Evolutionary conservation across 768 basidiomycete species (phyloP).

Genomic region (Leccinum disarticulatum): DNA sequence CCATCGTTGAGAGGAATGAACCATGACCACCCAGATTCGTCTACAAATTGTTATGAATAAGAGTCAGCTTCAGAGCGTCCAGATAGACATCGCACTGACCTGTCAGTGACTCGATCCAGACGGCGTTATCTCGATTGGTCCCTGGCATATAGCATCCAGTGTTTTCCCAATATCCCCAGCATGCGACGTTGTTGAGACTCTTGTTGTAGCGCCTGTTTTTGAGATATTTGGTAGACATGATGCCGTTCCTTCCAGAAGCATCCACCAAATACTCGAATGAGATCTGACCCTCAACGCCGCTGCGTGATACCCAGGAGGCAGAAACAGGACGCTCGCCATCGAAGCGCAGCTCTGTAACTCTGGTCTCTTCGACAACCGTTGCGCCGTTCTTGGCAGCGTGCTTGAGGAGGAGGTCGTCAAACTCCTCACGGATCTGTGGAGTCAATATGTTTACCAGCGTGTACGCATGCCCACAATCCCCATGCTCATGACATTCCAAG

Average conservation of each 20-base stretch:
- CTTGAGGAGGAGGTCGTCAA: constrained; percentile 9
- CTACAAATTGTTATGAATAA: constrained; percentile 25
- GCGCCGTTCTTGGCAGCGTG: neutral
- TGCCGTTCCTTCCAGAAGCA: constrained; percentile 11
- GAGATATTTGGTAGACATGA: constrained; percentile 29
- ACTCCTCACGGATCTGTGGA: constrained; percentile 6
- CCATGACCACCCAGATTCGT: constrained; percentile 57
- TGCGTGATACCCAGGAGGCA: constrained; percentile 2
- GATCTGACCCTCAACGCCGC: constrained; percentile 3
- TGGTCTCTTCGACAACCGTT: constrained; percentile 1
- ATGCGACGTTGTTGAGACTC: constrained; percentile 34
- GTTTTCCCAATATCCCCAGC: constrained; percentile 39
- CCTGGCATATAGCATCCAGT: constrained; percentile 29
- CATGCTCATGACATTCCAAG: constrained; percentile 9
- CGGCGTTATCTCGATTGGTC: constrained; percentile 34
- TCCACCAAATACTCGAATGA: constrained; percentile 11
- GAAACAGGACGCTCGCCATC: constrained; percentile 2
- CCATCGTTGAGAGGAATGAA: constrained; percentile 53
- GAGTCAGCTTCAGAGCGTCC: neutral
- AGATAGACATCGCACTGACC: neutral
- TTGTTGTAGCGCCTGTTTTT: constrained; percentile 36
- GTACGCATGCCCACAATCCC: neutral
- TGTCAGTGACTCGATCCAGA: constrained; percentile 36
- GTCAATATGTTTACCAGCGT: neutral
- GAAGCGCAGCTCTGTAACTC: constrained; percentile 6